Evolutionary conservation across 2,329 filamentous ascomycete species (phyloP).

Genomic region (Colletotrichum horii): DNA sequence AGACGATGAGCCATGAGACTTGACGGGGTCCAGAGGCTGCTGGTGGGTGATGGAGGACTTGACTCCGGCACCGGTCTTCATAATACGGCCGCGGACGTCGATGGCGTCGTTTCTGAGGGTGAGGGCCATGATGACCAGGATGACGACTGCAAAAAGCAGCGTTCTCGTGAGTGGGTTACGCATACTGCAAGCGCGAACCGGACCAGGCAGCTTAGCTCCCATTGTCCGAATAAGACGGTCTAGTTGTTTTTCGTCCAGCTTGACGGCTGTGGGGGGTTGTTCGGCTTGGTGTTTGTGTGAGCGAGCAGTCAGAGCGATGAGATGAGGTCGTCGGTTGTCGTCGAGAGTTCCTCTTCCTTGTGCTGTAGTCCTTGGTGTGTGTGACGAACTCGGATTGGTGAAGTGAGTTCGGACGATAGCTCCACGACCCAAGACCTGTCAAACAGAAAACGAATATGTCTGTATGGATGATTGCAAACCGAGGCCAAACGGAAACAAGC

Average conservation of each 20-base stretch:
- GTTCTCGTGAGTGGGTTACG: constrained; percentile 53
- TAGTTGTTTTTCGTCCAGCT: constrained; percentile 20
- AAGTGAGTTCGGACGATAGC: not conserved
- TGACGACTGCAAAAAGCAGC: constrained; percentile 45
- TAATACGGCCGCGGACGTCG: constrained; percentile 43
- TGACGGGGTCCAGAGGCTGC: constrained; percentile 26
- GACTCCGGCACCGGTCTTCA: constrained; percentile 42
- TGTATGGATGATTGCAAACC: not conserved
- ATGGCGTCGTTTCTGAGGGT: constrained; percentile 47
- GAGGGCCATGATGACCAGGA: constrained; percentile 47
- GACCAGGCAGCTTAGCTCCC: constrained; percentile 43
- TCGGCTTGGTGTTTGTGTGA: not conserved
- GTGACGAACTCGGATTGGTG: not conserved
- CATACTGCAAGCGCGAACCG: constrained; percentile 52
- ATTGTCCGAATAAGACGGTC: constrained; percentile 26
- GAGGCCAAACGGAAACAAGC: not conserved
- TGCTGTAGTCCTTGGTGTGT: not conserved
- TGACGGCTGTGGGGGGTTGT: not conserved
- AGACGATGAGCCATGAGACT: constrained; percentile 13
- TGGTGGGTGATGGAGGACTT: constrained; percentile 33
- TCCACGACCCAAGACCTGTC: not conserved
- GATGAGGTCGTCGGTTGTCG: not conserved
- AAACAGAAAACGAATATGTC: not conserved
- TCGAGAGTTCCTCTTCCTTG: not conserved
- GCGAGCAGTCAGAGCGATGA: not conserved